Conservation (phyloP, 2,329 filamentous ascomycete species). For the Fusarium foetens region DNA sequence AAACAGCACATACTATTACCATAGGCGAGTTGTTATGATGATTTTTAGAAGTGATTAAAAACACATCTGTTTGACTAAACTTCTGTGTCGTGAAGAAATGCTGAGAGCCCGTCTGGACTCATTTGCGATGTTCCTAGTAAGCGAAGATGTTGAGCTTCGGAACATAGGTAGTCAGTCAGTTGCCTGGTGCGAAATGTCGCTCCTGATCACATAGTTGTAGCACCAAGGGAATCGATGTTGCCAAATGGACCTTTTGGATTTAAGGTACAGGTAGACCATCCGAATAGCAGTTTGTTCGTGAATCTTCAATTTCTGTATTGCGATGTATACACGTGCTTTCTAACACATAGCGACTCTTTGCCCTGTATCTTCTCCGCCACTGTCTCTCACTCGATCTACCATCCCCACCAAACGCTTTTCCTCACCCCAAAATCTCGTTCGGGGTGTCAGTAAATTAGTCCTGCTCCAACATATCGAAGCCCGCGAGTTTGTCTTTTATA, state of each 20-base stretch:
- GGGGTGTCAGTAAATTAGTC: conserved; percentile 1
- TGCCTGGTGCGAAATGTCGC: not conserved
- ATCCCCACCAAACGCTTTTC: not conserved
- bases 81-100: not conserved
- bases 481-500: conserved; percentile 5
- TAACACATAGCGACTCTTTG: not conserved
- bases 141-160: not conserved
- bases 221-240: no score
- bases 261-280: not conserved
- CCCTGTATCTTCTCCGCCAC: not conserved
- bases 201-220: not conserved
- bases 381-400: not conserved
- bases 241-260: no score
- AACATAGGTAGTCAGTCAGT: not conserved
- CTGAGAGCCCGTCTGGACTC: not conserved
- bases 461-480: conserved; percentile 6
- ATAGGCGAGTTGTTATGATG: not conserved
- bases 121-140: not conserved
- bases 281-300: not conserved
- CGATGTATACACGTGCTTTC: not conserved
- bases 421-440: conserved; percentile 10
- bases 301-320: not conserved
- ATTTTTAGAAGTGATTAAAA: not conserved
- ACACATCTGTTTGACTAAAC: not conserved
- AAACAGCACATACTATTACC: not conserved